These are phyloP conservation scores for Neostapfia colusana DNA, from an alignment of 176 grass and related monocot genomes.

Conservation along the genomic window DNA sequence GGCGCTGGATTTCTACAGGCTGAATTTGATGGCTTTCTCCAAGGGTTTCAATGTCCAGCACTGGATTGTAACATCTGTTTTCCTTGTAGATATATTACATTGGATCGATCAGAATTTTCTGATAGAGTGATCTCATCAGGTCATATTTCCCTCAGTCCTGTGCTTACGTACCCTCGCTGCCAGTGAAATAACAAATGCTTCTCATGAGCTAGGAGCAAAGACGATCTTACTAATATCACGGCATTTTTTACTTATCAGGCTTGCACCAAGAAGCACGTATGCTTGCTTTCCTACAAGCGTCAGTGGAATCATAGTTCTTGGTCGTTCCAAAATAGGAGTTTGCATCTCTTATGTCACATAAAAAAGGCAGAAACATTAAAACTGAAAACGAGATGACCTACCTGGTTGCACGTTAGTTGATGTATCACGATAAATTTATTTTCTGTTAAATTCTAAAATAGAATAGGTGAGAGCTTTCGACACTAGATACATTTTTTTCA, in stretches of 20 bases:
- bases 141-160: not conserved
- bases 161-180: not conserved
- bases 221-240: no score
- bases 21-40: conserved; percentile 94
- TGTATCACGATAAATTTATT: no score
- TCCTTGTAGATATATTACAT: conserved; percentile 6
- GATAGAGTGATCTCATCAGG: not conserved
- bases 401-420: no score
- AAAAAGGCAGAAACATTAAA: not conserved
- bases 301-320: no score
- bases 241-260: no score
- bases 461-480: no score
- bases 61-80: conserved; percentile 12
- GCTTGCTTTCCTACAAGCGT: not conserved
- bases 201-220: no score
- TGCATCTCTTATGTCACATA: not conserved
- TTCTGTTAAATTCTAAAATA: no score
- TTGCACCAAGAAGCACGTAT: no score
- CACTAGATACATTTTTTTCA: not conserved
- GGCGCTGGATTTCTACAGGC: conserved; percentile 70
- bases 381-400: not conserved
- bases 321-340: no score
- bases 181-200: no score
- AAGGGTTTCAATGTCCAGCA: conserved; percentile 96
- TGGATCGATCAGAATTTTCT: not conserved